phyloP scores from a whole-genome alignment of 345 rosid genomes.

The Viola odorata region DNA sequence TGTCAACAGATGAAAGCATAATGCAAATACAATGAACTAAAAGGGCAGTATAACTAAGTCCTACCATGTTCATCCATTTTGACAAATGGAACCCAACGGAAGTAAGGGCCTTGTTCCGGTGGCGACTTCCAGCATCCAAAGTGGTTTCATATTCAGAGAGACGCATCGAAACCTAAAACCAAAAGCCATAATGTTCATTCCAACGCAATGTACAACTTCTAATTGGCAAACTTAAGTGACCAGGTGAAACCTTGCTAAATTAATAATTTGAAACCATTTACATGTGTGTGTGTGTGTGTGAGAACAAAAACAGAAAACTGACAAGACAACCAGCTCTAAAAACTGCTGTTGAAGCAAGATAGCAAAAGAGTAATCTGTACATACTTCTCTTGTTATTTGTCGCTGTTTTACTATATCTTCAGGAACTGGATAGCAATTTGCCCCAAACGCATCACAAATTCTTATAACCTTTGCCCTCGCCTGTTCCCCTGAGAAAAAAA shows the following conservation, averaged over 20 bases:
- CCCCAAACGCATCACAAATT: conserved; percentile 97
- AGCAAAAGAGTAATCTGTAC: conserved; percentile 12
- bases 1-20: not conserved
- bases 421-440: conserved; percentile 91
- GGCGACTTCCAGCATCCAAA: conserved; percentile 79
- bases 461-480: conserved; percentile 75
- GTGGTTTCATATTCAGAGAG: conserved; percentile 95
- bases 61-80: conserved; percentile 80
- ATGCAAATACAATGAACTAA: not conserved
- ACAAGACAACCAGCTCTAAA: no score
- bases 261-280: no score
- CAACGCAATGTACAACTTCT: not conserved
- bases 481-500: conserved; percentile 97
- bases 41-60: not conserved
- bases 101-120: conserved; percentile 64
- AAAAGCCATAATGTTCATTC: conserved; percentile 15
- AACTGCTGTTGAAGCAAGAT: no score
- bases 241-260: no score
- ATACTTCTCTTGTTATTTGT: conserved; percentile 88
- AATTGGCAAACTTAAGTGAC: no score
- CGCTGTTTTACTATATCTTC: conserved; percentile 84
- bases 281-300: no score
- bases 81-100: conserved; percentile 63
- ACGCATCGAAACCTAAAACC: conserved; percentile 62
- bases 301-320: no score